Percentiles rank a stretch among this genome's conserved stretches.
Evolutionary conservation across 179 eudicot genomes (phyloP).

Genomic region (Gypsophila paniculata): DNA sequence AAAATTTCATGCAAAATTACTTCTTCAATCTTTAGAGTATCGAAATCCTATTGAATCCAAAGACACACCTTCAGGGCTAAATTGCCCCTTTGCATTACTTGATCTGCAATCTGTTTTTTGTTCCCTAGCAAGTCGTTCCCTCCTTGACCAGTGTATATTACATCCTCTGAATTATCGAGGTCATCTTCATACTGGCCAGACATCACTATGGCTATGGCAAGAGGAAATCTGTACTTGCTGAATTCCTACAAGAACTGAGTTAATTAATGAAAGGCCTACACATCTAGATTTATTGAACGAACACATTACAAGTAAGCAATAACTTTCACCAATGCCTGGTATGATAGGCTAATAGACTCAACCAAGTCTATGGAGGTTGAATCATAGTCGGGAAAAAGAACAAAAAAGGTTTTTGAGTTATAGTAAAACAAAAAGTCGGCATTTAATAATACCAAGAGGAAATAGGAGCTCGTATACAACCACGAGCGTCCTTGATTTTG

Average conservation of each 20-base stretch:
- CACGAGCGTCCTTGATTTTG: neutral
- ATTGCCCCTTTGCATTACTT: constrained; percentile 65
- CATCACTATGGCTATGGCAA: constrained; percentile 70
- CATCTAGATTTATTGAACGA: too few species aligned
- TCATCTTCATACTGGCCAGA: constrained; percentile 98
- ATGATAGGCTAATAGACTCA: neutral
- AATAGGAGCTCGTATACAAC: too few species aligned
- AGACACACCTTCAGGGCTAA: constrained; percentile 64
- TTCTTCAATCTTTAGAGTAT: neutral
- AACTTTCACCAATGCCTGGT: neutral
- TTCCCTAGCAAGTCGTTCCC: constrained; percentile 72
- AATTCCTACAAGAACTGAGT: constrained; percentile 37
- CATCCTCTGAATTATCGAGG: constrained; percentile 62
- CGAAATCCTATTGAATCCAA: neutral
- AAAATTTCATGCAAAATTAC: neutral
- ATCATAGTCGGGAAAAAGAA: neutral
- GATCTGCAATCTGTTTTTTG: constrained; percentile 66
- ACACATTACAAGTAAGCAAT: neutral
- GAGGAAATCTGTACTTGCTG: constrained; percentile 45
- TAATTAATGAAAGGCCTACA: too few species aligned
- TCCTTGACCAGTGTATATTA: constrained; percentile 90
- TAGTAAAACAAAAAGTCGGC: neutral
- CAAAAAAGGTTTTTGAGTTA: neutral
- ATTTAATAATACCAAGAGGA: too few species aligned
- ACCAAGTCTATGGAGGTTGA: neutral